A percentile compares a stretch with the other conserved stretches of the same genome.
phyloP scores from a whole-genome alignment of 768 basidiomycete genomes.

The Auriscalpium microsporum region DNA sequence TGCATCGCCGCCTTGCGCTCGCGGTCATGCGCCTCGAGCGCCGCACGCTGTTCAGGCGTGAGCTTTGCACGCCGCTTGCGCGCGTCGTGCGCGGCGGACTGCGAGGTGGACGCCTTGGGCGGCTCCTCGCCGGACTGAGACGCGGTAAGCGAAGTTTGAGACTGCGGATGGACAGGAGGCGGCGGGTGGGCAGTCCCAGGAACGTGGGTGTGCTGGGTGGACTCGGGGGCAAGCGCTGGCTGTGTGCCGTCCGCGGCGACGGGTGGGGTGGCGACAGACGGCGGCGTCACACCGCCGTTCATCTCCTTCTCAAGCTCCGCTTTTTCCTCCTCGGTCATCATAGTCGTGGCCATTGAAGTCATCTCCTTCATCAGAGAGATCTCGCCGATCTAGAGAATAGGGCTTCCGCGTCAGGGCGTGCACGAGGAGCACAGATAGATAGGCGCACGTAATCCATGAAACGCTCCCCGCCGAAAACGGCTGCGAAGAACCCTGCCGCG shows the following conservation, averaged over 20 bases:
- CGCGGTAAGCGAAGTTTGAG: no score
- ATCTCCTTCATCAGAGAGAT: conserved; percentile 94
- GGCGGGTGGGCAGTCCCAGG: conserved; percentile 9
- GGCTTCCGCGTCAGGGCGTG: neutral
- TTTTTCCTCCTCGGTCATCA: conserved; percentile 90
- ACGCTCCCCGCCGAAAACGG: conserved; percentile 91
- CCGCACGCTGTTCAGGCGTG: conserved; percentile 77
- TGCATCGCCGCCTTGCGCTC: conserved; percentile 76
- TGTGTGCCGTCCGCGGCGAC: neutral
- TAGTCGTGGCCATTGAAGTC: conserved; percentile 74
- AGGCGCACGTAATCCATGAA: conserved; percentile 77
- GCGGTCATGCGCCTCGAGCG: conserved; percentile 73
- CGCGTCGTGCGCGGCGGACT: conserved; percentile 22
- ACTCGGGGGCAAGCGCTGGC: conserved; percentile 4
- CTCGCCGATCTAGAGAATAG: conserved; percentile 73
- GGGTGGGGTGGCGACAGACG: neutral
- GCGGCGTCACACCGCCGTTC: conserved; percentile 28
- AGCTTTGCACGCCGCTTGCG: conserved; percentile 42
- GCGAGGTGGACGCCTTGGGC: conserved; percentile 4
- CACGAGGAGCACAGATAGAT: neutral
- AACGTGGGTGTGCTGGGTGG: neutral
- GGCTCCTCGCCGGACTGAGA: no score
- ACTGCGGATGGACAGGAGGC: neutral
- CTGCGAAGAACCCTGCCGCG: conserved; percentile 89
- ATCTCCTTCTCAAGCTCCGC: conserved; percentile 62